Conservation (phyloP, 2,329 filamentous ascomycete genomes). For the Penicillium sp. region DNA sequence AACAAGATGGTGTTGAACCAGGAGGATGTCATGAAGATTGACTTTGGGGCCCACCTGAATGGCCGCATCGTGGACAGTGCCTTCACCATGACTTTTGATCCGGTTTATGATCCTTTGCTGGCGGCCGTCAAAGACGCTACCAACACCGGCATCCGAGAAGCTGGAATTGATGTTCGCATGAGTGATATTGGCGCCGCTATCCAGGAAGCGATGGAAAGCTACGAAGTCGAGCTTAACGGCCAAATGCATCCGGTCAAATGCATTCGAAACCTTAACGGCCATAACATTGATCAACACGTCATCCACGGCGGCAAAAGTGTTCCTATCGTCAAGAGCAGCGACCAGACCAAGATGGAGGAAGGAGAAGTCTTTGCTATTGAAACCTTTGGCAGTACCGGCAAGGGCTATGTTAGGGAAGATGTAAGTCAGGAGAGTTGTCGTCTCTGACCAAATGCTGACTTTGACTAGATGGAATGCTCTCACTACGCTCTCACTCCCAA, state of each 20-base stretch:
- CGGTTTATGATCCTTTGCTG: constrained; percentile 62
- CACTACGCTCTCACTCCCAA: constrained; percentile 76
- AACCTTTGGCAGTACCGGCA: constrained; percentile 90
- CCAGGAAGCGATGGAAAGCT: constrained; percentile 89
- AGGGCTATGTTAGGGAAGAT: constrained; percentile 80
- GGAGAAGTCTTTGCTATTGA: constrained; percentile 93
- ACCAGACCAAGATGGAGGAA: constrained; percentile 96
- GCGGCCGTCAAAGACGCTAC: constrained; percentile 63
- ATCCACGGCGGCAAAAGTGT: constrained; percentile 91
- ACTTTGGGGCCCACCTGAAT: constrained; percentile 66
- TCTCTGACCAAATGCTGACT: constrained; percentile 5
- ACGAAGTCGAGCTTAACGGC: constrained; percentile 78
- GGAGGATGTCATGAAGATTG: constrained; percentile 67
- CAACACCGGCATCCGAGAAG: constrained; percentile 73
- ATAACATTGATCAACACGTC: constrained; percentile 81
- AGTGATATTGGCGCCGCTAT: constrained; percentile 77
- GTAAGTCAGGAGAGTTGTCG: constrained; percentile 45
- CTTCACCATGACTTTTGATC: constrained; percentile 63
- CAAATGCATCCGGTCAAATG: constrained; percentile 73
- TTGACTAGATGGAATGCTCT: constrained; percentile 63
- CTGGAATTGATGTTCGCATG: constrained; percentile 85
- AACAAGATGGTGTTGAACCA: constrained; percentile 67
- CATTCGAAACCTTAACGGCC: constrained; percentile 81
- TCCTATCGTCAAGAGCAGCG: constrained; percentile 81
- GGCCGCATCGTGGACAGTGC: constrained; percentile 66